phyloP scores from a whole-genome alignment of 331 rosid genomes.

The Spiraea crenata region DNA sequence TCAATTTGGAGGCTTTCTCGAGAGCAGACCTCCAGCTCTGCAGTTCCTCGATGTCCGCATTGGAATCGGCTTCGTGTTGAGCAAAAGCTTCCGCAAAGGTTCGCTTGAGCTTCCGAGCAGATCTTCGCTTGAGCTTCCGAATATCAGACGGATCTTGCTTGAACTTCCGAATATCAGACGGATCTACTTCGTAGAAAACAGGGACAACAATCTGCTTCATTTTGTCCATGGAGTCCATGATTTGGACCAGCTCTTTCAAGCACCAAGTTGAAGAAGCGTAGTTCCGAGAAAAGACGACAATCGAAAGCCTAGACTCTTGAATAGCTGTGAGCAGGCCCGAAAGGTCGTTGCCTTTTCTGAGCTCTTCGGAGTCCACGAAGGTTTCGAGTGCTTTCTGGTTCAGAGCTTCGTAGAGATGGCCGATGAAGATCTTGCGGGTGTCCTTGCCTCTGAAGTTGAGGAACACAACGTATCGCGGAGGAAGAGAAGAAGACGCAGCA shows the following conservation, averaged over 20 bases:
- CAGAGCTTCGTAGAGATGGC: slow-evolving; percentile 7
- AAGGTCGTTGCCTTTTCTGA: background rate
- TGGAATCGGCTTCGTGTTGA: background rate
- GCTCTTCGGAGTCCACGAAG: background rate
- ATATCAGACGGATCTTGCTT: no score
- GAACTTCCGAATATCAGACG: background rate
- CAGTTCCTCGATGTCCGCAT: background rate
- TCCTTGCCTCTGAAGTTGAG: slow-evolving; percentile 11
- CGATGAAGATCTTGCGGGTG: background rate
- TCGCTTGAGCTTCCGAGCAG: background rate
- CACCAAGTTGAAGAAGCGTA: slow-evolving; percentile 6
- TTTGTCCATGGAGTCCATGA: background rate
- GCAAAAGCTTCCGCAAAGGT: background rate
- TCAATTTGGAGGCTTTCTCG: background rate
- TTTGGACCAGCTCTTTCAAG: slow-evolving; percentile 7
- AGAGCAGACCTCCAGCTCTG: background rate
- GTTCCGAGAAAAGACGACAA: background rate
- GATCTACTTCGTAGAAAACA: slow-evolving; percentile 9
- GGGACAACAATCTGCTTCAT: background rate
- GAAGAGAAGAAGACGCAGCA: no score
- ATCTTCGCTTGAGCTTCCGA: no score
- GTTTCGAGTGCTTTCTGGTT: background rate
- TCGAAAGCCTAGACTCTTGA: background rate
- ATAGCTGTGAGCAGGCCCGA: background rate
- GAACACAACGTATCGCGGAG: background rate